Conservation (phyloP, 2,329 filamentous ascomycete species). For the Colletotrichum kahawae region DNA sequence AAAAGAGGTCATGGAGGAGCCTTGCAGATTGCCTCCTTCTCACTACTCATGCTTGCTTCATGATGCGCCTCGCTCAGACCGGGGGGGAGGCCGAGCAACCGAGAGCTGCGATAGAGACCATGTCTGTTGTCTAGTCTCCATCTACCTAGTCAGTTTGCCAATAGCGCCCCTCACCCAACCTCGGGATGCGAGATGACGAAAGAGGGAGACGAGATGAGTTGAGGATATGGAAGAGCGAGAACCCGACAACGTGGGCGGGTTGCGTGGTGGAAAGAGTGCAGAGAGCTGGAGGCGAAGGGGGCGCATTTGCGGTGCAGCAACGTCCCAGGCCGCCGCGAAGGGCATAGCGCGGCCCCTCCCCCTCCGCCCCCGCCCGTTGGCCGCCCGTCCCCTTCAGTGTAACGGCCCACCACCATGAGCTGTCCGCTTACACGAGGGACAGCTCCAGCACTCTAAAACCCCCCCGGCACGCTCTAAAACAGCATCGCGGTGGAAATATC, state of each 20-base stretch:
- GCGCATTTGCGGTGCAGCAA: not conserved
- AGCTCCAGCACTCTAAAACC: constrained; percentile 7
- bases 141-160: not conserved
- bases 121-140: not conserved
- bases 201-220: not conserved
- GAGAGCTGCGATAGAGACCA: not conserved
- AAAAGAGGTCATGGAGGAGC: not conserved
- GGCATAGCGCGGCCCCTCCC: not conserved
- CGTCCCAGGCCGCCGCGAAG: not conserved
- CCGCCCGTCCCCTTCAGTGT: not conserved
- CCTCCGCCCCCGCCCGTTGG: not conserved
- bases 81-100: not conserved
- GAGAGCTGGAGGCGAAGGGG: constrained; percentile 7
- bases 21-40: not conserved
- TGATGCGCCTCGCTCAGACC: not conserved
- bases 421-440: not conserved
- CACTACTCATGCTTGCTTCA: not conserved
- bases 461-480: not conserved
- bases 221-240: not conserved
- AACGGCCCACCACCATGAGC: not conserved
- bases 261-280: not conserved
- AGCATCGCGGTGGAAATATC: not conserved
- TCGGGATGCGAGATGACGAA: not conserved
- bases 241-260: not conserved
- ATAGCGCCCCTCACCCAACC: not conserved